Evolutionary conservation across 2,329 filamentous ascomycete species (phyloP), one percentile per base, ranked within the genome.

Genomic region (Xylariales sp.): DNA sequence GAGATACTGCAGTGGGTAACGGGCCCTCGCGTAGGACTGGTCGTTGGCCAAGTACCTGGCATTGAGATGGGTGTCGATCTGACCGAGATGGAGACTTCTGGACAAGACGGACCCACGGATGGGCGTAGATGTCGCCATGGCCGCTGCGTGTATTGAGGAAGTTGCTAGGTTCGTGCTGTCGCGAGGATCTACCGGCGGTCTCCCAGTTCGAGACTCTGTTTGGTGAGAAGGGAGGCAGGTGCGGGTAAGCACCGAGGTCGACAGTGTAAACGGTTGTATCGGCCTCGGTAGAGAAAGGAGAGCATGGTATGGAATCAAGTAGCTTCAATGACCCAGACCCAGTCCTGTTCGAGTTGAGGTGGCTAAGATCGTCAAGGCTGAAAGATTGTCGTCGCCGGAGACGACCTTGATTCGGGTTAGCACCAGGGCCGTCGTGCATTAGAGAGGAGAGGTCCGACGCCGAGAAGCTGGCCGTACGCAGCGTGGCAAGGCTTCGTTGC

Each of bases 401-500:
- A 8, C 19, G 32, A 22, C 11, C 14, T 6, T 15, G 19, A 11
- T 12, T 19, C 8, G 11, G 11, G 33, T 14, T 10, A 9, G 16
- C 15, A 28, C 40, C 32, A 10, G 22, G 12, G 4, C 15, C 14
- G 18, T 50, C 41, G 46, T 56, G 55, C 25, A 58, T 42, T 6
- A 58, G 35, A 1, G 56, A 56, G 9, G 55, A 59, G 14, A 58
- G 54, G 36, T 54, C 60, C 41, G 50, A 54, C 46, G 56, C 49
- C 31, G 52, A 52, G 25, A 42, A 34, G 46, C 54, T 44, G 33
- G 48, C 39, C 42, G 48, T 46, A 48, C 58, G 54, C 12, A 66
- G 52, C 2, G 64, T 66, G 5, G 54, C 47, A 39, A 51, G 51
- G 48, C 63, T 66, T 40, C 59, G 62, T 49, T 66, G 60, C 51